These are phyloP conservation scores for Bassia scoparia DNA, from an alignment of 148 eudicot species.

Conservation along the genomic window DNA sequence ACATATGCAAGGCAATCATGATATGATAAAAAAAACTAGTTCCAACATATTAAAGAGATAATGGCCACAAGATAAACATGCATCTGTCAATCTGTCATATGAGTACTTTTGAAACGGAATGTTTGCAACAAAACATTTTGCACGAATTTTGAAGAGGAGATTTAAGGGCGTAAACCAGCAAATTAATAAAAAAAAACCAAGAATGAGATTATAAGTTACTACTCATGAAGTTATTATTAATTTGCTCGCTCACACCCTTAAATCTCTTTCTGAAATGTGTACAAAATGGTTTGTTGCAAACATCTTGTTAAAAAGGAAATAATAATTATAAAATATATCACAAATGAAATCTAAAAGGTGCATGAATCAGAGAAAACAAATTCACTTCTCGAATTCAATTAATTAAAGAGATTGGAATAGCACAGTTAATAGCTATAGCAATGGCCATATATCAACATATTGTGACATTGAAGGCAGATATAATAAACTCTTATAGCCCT, in stretches of 20 bases:
- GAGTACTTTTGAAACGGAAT: too few relatives aligned
- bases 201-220: too few relatives aligned
- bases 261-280: too few relatives aligned
- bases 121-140: too few relatives aligned
- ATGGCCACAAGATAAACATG: not conserved
- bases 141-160: too few relatives aligned
- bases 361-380: not conserved
- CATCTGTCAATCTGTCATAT: too few relatives aligned
- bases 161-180: too few relatives aligned
- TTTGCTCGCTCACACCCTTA: too few relatives aligned
- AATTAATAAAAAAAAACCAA: too few relatives aligned
- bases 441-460: not conserved
- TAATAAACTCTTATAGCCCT: not conserved
- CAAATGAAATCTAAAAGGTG: not conserved
- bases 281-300: too few relatives aligned
- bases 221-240: too few relatives aligned
- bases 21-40: not conserved
- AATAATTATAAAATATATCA: not conserved
- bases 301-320: too few relatives aligned
- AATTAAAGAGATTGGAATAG: not conserved
- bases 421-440: not conserved
- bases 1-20: slow-evolving; percentile 3
- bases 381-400: not conserved
- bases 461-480: not conserved
- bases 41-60: not conserved